Conservation (phyloP, 805 yeast genomes). For the Yamadazyma nakazawae region DNA sequence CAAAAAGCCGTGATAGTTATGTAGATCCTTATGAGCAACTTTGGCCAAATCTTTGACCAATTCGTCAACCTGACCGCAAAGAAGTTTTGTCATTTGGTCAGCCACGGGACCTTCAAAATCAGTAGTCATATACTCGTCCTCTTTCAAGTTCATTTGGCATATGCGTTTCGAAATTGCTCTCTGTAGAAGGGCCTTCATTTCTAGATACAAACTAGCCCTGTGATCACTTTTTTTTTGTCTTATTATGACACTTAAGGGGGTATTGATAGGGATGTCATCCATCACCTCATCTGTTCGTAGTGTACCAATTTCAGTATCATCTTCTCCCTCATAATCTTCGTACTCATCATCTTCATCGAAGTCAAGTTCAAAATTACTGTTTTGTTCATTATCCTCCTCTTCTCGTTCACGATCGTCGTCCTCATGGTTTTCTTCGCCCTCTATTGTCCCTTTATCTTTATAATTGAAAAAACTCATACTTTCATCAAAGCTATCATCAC, state of each 20-base stretch:
- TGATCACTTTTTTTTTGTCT: constrained; percentile 5
- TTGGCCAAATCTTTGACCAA: constrained; percentile 4
- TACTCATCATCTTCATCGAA: constrained; percentile 15
- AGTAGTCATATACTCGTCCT: constrained; percentile 5
- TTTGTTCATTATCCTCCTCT: constrained; percentile 1
- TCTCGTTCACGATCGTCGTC: background rate
- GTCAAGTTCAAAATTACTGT: constrained; percentile 14
- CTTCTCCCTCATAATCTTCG: constrained; percentile 13
- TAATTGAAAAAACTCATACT: background rate
- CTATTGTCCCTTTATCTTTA: background rate
- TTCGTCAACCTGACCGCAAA: constrained; percentile 6
- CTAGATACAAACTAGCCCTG: constrained; percentile 9
- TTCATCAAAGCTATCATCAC: background rate
- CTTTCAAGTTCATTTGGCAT: background rate
- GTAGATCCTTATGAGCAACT: constrained; percentile 5
- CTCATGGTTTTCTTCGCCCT: background rate
- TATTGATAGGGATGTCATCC: background rate
- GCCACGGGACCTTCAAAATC: background rate
- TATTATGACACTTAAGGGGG: constrained; percentile 4
- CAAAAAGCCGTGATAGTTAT: constrained; percentile 12
- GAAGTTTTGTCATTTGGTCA: constrained; percentile 5
- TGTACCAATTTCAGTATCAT: constrained; percentile 1
- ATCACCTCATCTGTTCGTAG: background rate
- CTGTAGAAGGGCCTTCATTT: constrained; percentile 14
- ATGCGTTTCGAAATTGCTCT: constrained; percentile 7